These are phyloP conservation scores for Hymenochaete sp. DNA, from an alignment of 1,284 basidiomycete genomes.

Conservation along the genomic window DNA sequence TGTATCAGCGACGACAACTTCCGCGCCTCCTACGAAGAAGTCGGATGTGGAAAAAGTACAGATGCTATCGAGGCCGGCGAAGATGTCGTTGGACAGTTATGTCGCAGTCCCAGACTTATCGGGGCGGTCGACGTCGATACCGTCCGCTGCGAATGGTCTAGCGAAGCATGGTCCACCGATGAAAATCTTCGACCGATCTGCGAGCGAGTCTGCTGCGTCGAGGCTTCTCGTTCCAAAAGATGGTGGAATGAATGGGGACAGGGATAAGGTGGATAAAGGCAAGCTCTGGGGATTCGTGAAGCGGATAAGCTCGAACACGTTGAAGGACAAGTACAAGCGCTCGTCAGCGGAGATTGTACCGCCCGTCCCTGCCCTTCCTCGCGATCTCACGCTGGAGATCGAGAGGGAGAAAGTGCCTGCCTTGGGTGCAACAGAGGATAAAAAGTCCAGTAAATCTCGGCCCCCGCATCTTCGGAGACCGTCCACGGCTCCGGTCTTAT, in stretches of 20 bases:
- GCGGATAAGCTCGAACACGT: conserved; percentile 52
- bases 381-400: conserved; percentile 24
- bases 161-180: too few relatives aligned
- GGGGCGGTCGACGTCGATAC: conserved; percentile 2
- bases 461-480: conserved; percentile 2
- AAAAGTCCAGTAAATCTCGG: neutral
- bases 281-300: conserved; percentile 59
- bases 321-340: conserved; percentile 46
- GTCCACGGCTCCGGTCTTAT: conserved; percentile 8
- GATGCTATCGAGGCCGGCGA: conserved; percentile 5
- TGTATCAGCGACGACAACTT: conserved; percentile 18
- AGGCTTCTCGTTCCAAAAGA: too few relatives aligned
- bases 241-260: conserved; percentile 6
- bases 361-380: conserved; percentile 56
- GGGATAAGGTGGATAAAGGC: conserved; percentile 2
- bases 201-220: too few relatives aligned
- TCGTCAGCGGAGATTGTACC: conserved; percentile 24
- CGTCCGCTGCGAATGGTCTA: conserved; percentile 12
- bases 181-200: too few relatives aligned
- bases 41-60: conserved; percentile 16
- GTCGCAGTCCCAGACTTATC: conserved; percentile 20
- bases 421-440: conserved; percentile 1
- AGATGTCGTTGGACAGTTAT: conserved; percentile 24
- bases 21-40: conserved; percentile 25
- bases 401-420: neutral